phyloP scores from a whole-genome alignment of 148 eudicot genomes.

The Vaccinium macrocarpon region DNA sequence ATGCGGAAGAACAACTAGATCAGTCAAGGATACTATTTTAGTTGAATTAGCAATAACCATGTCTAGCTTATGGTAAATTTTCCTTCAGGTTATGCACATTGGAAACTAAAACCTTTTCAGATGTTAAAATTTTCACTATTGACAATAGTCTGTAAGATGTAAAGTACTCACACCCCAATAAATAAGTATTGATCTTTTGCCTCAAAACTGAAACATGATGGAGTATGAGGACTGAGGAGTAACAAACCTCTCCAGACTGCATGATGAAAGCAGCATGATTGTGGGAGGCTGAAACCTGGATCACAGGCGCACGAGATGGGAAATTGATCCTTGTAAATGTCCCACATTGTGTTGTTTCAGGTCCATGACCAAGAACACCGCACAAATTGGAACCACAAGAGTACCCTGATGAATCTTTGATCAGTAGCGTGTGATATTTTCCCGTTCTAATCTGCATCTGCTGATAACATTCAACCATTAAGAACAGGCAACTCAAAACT shows the following conservation, averaged over 20 bases:
- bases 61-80: background rate
- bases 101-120: background rate
- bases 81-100: background rate
- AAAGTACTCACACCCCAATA: background rate
- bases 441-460: slow-evolving; percentile 98
- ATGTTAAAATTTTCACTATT: background rate
- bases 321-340: slow-evolving; percentile 67
- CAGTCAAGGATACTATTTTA: background rate
- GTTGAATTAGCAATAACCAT: background rate
- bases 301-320: slow-evolving; percentile 54
- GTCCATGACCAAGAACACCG: slow-evolving; percentile 98
- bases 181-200: background rate
- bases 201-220: background rate
- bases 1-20: background rate
- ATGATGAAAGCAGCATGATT: slow-evolving; percentile 95
- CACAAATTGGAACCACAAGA: slow-evolving; percentile 95
- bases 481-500: background rate
- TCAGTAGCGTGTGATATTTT: slow-evolving; percentile 81
- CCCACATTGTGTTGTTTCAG: slow-evolving; percentile 77
- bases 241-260: slow-evolving; percentile 79
- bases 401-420: slow-evolving; percentile 69
- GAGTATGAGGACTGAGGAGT: background rate
- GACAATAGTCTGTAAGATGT: background rate
- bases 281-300: slow-evolving; percentile 84
- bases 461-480: slow-evolving; percentile 16